Evolutionary conservation across 2,329 filamentous ascomycete species (phyloP), one percentile per base, ranked within the genome.

Genomic region (Nemania sp.): DNA sequence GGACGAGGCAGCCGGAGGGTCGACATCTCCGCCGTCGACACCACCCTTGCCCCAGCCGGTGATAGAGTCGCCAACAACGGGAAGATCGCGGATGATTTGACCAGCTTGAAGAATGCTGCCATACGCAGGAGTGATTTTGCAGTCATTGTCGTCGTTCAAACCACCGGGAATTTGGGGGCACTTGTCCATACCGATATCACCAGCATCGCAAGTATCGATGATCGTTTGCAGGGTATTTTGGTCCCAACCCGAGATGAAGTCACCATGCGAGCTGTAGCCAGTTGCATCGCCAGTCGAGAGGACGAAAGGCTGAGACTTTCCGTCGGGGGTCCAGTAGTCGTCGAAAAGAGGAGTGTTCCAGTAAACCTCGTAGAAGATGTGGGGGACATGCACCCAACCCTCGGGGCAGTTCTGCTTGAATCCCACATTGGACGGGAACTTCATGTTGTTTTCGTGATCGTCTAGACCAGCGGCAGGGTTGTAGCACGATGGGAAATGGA

Each of bases 201-300:
- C 80, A 40, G 80, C 80, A 63, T 84, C 75, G 75, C 89, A 90
- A 45, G 75, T 81, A 66, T 88, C 77, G 61, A 90, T 84, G 60
- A 88, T 86, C 56, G 80, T 75, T 70, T 88, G 84, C 44, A 90
- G 82, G 40, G 80, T 77, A 23, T 75, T 69, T 57, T 81, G 76
- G 61, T 91, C 83, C 89, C 89, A 91, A 14, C 82, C 88, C 58
- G 88, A 83, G 60, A 88, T 71, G 73, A 91, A 91, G 70, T 91
- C 88, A 42, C 79, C 86, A 71, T 91, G 88, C 56, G 80, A 80
- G 63, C 82, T 83, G 73, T 82, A 90, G 51, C 88, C 88, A 9
- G 88, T 89, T 17, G 78, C 75, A 52, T 91, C 87, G 39, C 87
- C 87, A 65, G 84, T 85, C 60, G 86, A 75, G 37, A 89, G 80